A percentile compares a stretch with the other conserved stretches of the same genome.
Conservation (phyloP, 495 filamentous ascomycete species). For the Neurospora hispaniola region DNA sequence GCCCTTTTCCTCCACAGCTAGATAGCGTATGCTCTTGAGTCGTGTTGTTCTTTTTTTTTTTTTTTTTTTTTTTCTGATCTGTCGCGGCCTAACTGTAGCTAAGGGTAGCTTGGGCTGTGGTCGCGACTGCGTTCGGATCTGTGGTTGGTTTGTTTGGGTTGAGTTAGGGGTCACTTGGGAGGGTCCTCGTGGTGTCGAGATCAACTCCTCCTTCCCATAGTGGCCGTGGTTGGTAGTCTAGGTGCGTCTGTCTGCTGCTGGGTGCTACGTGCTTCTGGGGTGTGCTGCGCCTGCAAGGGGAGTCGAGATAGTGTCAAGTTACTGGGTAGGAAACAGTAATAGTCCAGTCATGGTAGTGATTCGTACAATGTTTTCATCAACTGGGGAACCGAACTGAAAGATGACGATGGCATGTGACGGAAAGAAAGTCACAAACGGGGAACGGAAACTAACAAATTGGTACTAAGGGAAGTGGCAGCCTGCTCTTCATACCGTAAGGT, state of each 20-base stretch:
- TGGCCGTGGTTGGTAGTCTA: not conserved
- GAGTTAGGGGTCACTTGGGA: not conserved
- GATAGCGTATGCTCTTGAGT: not conserved
- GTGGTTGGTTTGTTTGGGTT: not conserved
- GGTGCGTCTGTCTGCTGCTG: not conserved
- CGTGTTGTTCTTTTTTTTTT: too few relatives aligned
- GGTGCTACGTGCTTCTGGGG: not conserved
- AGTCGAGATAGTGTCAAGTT: not conserved
- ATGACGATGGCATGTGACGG: not conserved
- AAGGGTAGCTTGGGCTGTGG: not conserved
- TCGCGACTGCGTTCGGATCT: not conserved
- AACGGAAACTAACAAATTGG: not conserved
- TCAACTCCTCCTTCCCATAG: not conserved
- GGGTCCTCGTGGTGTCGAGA: not conserved
- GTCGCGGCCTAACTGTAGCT: not conserved
- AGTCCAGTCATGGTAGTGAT: not conserved
- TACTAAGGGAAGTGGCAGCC: not conserved
- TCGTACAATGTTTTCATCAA: not conserved
- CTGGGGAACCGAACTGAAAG: not conserved
- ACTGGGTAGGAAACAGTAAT: not conserved
- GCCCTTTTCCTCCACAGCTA: constrained; percentile 3
- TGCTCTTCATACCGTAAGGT: not conserved
- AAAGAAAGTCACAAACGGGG: not conserved
- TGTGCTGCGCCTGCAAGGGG: not conserved
- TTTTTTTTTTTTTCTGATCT: not conserved